Conservation (phyloP, 2,329 filamentous ascomycete species). For the Cercospora sp. region DNA sequence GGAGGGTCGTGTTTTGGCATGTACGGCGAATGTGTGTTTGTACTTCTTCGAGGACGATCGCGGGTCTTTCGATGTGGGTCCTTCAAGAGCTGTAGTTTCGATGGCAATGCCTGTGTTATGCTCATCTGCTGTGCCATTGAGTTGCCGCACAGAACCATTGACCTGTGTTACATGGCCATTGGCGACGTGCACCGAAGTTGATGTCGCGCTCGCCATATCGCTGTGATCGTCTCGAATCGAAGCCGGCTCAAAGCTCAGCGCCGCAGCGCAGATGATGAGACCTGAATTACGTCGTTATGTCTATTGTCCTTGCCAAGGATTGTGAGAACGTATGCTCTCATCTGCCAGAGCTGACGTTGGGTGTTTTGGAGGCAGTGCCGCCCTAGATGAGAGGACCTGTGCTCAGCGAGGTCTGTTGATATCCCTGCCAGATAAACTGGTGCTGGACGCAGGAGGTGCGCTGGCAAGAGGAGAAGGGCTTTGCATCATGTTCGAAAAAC, state of each 20-base stretch:
- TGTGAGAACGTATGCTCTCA: background rate
- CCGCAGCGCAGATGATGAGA: background rate
- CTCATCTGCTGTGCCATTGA: background rate
- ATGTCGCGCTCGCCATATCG: constrained; percentile 6
- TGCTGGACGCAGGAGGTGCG: background rate
- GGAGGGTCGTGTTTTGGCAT: constrained; percentile 70
- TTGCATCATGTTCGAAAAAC: constrained; percentile 3
- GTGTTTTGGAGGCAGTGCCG: background rate
- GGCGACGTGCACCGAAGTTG: constrained; percentile 9
- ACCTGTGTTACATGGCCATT: constrained; percentile 1
- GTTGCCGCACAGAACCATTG: constrained; percentile 7
- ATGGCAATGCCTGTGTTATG: background rate
- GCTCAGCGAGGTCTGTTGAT: constrained; percentile 3
- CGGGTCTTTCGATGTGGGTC: background rate
- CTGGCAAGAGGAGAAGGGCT: background rate
- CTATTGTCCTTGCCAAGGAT: constrained; percentile 1
- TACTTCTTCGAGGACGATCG: constrained; percentile 62
- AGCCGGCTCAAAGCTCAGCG: background rate
- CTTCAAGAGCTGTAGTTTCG: background rate
- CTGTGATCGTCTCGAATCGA: background rate
- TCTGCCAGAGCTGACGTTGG: background rate
- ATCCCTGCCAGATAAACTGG: background rate
- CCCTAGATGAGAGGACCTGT: background rate
- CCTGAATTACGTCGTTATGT: background rate
- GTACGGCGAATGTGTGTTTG: constrained; percentile 86